Evolutionary conservation across 768 basidiomycete species (phyloP).

Genomic region (Pleurotus cornucopiae): DNA sequence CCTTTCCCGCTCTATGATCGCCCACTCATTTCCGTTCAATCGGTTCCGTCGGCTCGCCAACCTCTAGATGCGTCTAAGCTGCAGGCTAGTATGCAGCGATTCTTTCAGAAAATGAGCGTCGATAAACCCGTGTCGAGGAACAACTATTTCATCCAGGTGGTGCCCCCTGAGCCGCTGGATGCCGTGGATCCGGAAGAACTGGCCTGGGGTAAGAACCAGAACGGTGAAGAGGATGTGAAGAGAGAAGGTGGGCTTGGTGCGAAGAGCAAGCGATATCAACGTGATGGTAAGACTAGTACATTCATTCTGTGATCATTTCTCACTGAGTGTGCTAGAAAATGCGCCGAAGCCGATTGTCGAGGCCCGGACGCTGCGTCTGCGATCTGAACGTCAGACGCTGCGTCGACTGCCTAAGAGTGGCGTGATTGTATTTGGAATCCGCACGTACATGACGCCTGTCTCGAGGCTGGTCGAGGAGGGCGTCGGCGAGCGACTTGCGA

Average conservation of each 20-base stretch:
- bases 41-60: too few relatives aligned
- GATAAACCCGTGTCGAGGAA: slow-evolving; percentile 70
- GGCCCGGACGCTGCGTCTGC: slow-evolving; percentile 38
- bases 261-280: neutral
- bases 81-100: slow-evolving; percentile 60
- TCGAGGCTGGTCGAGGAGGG: slow-evolving; percentile 53
- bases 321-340: neutral
- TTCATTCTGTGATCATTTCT: too few relatives aligned
- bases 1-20: too few relatives aligned
- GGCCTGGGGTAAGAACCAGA: slow-evolving; percentile 51
- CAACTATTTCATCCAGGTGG: slow-evolving; percentile 41
- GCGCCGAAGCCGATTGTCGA: slow-evolving; percentile 29
- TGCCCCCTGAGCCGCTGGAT: slow-evolving; percentile 10
- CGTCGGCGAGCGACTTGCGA: slow-evolving; percentile 57
- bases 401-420: slow-evolving; percentile 60
- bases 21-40: too few relatives aligned
- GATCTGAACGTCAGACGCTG: slow-evolving; percentile 65
- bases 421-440: slow-evolving; percentile 65
- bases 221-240: slow-evolving; percentile 20
- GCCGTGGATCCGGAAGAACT: slow-evolving; percentile 59
- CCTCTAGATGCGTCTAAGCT: slow-evolving; percentile 54
- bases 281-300: too few relatives aligned
- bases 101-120: slow-evolving; percentile 61
- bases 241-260: slow-evolving; percentile 6
- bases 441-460: slow-evolving; percentile 58